A percentile compares a stretch with the other conserved stretches of the same genome.
phyloP scores from a whole-genome alignment of 1,139 yeast genomes.

The Lipomyces yarrowii region DNA sequence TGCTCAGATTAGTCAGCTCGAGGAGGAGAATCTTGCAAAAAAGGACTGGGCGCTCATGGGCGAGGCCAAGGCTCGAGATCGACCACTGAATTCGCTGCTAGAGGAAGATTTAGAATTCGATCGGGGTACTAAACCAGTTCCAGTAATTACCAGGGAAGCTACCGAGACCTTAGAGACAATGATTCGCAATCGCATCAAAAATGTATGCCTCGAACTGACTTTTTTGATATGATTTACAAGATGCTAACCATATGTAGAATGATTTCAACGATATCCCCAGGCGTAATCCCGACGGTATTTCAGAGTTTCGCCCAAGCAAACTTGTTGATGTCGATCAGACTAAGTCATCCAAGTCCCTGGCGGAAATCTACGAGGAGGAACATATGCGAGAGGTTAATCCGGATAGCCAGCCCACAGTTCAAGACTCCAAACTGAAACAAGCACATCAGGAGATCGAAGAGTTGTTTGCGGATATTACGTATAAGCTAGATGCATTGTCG shows the following conservation, averaged over 20 bases:
- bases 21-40: conserved; percentile 84
- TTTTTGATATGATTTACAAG: background rate
- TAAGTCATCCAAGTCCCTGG: conserved; percentile 84
- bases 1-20: conserved; percentile 74
- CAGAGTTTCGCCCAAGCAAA: conserved; percentile 54
- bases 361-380: conserved; percentile 90
- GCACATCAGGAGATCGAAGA: conserved; percentile 79
- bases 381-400: conserved; percentile 53
- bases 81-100: conserved; percentile 81
- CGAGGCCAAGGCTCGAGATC: conserved; percentile 77
- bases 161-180: conserved; percentile 87
- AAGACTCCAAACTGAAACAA: conserved; percentile 53
- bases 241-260: conserved; percentile 37
- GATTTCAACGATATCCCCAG: conserved; percentile 86
- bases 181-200: conserved; percentile 70
- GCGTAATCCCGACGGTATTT: conserved; percentile 63
- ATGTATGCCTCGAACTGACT: conserved; percentile 1
- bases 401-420: conserved; percentile 43
- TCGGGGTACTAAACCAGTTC: conserved; percentile 80
- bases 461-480: conserved; percentile 62
- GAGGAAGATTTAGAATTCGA: conserved; percentile 73
- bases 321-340: conserved; percentile 74
- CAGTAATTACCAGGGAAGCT: conserved; percentile 85
- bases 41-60: conserved; percentile 96
- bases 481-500: conserved; percentile 81